These are phyloP conservation scores for Colletotrichum graminicola DNA, from an alignment of 2,329 filamentous ascomycete species.

Conservation along the genomic window DNA sequence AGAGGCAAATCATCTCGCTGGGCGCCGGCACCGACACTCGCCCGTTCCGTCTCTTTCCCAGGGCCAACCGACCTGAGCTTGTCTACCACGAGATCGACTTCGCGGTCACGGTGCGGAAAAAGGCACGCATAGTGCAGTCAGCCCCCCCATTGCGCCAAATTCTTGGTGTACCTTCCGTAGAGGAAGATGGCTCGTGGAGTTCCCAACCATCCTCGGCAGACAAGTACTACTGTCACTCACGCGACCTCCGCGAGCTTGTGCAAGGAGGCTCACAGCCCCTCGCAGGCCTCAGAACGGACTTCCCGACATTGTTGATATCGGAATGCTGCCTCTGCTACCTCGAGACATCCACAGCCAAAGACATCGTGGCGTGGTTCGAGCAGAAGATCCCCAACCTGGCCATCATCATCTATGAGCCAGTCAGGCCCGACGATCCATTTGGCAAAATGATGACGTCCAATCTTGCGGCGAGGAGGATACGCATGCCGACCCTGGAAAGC, in stretches of 20 bases:
- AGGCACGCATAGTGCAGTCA: constrained; percentile 67
- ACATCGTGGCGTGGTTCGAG: constrained; percentile 75
- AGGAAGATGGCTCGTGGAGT: constrained; percentile 56
- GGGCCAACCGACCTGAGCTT: constrained; percentile 57
- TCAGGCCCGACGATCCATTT: constrained; percentile 86
- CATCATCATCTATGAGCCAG: constrained; percentile 89
- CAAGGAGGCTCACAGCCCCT: constrained; percentile 41
- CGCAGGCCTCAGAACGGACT: constrained; percentile 61
- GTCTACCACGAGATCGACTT: constrained; percentile 97
- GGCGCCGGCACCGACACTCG: constrained; percentile 96
- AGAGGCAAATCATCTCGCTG: constrained; percentile 87
- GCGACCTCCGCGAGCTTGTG: constrained; percentile 77
- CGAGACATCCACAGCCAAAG: constrained; percentile 70
- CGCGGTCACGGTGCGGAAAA: constrained; percentile 75
- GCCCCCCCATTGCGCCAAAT: constrained; percentile 57
- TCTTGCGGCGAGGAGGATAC: constrained; percentile 83
- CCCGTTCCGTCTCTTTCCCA: constrained; percentile 78
- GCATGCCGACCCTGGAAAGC: constrained; percentile 82
- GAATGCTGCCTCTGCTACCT: constrained; percentile 98
- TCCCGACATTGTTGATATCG: constrained; percentile 89
- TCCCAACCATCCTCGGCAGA: constrained; percentile 55
- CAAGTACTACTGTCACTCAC: constrained; percentile 69
- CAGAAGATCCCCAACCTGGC: constrained; percentile 61
- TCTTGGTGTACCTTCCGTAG: constrained; percentile 51
- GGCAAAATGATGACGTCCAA: constrained; percentile 94